Percentiles rank a stretch among this genome's conserved stretches.
Evolutionary conservation across 805 yeast genomes (phyloP).

Genomic region (Metschnikowia gelsemii): DNA sequence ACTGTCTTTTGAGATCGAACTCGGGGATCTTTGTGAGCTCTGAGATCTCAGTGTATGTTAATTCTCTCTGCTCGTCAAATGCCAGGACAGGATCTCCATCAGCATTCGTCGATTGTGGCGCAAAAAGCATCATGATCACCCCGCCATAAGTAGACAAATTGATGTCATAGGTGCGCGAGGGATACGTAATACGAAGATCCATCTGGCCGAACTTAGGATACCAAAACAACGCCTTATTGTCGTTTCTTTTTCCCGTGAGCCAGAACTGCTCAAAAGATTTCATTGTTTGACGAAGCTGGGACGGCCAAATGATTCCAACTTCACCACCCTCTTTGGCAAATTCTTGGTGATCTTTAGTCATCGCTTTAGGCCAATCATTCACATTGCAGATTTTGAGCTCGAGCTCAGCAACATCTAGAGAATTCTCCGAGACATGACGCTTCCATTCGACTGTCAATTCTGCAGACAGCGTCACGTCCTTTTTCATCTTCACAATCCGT

Average conservation of each 20-base stretch:
- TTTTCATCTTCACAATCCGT: slow-evolving; percentile 81
- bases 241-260: slow-evolving; percentile 39
- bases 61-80: slow-evolving; percentile 50
- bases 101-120: slow-evolving; percentile 37
- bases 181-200: slow-evolving; percentile 71
- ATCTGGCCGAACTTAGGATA: slow-evolving; percentile 80
- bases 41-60: slow-evolving; percentile 61
- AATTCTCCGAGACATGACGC: slow-evolving; percentile 18
- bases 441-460: slow-evolving; percentile 43
- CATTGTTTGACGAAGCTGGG: slow-evolving; percentile 37
- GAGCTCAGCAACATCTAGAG: slow-evolving; percentile 28
- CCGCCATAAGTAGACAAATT: slow-evolving; percentile 81
- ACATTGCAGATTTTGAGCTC: slow-evolving; percentile 46
- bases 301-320: slow-evolving; percentile 38
- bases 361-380: slow-evolving; percentile 46
- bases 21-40: slow-evolving; percentile 71
- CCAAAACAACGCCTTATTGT: slow-evolving; percentile 57
- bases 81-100: slow-evolving; percentile 36
- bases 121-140: slow-evolving; percentile 71
- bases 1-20: slow-evolving; percentile 68
- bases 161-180: slow-evolving; percentile 69
- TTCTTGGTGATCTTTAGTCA: slow-evolving; percentile 43
- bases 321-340: slow-evolving; percentile 26
- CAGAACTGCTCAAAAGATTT: slow-evolving; percentile 42
- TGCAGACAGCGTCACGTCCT: slow-evolving; percentile 59